Evolutionary conservation across 2,329 filamentous ascomycete genomes (phyloP), one percentile per base, ranked within the genome.

Genomic region (Colletotrichum karsti): DNA sequence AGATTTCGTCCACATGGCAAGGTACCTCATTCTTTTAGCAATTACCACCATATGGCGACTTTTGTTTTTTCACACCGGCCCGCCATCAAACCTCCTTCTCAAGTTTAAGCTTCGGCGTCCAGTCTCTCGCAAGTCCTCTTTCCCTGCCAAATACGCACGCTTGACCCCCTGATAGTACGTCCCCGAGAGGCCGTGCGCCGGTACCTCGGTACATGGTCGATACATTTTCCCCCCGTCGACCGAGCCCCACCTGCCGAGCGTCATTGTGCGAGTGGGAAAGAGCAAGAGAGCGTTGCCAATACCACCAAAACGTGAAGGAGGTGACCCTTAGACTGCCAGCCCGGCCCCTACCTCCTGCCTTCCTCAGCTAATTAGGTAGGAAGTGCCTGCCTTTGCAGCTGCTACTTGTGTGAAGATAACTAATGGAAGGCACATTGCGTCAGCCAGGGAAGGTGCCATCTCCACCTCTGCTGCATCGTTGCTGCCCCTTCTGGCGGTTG

Each of bases 91-190:
- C 30, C 33, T 26, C 54, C 35, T 42, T 7, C 39, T 42, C 39
- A 28, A 58, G 60, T 58, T 67, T 64, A 64, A 67, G 64, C 64
- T 67, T 67, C 64, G 53, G 60, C 53, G 12, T 54, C 46, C n/a
- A 13, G 60, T 67, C 20, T 8, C 39, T 24, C 18, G 5, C 28
- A 64, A 39, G 64, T 67, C 60, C 42, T 51, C 24, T 53, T 42
- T 20, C 51, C 59, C 59, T 67, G 44, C 60, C 53, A 63, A 51
- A 46, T 37, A 67, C 64, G 44, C 37, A n/a, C n/a, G n/a, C 18
- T 20, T 22, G 12, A 2, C 28, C 44, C 60, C 53, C 59, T 48
- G 60, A 67, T 24, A 30, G n/a, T 5, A 37, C 26, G 3, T 33
- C 10, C 13, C 22, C 28, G 13, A 46, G 44, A 3, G 35, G 28